phyloP scores from a whole-genome alignment of 228 moss, liverwort and hornwort species.

The Sphagnum magellanicum region DNA sequence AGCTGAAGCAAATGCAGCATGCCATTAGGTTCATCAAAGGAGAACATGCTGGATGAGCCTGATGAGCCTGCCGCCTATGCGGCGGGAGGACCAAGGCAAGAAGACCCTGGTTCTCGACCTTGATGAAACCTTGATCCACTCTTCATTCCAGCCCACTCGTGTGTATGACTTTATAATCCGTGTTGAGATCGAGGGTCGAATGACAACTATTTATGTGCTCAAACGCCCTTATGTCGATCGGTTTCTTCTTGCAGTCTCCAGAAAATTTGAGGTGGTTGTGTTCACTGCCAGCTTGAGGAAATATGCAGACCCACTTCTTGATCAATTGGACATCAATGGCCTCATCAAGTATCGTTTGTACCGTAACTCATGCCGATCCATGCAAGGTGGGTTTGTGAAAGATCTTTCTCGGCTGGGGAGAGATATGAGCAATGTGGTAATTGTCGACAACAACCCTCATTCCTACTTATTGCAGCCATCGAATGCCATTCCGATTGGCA shows the following conservation, averaged over 20 bases:
- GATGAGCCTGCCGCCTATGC: slow-evolving; percentile 76
- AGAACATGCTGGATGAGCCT: slow-evolving; percentile 38
- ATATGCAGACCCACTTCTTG: slow-evolving; percentile 85
- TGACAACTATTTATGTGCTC: slow-evolving; percentile 74
- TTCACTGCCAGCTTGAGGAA: slow-evolving; percentile 92
- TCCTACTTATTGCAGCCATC: slow-evolving; percentile 78
- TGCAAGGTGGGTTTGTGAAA: slow-evolving; percentile 93
- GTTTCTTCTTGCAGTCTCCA: slow-evolving; percentile 63
- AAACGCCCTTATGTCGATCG: slow-evolving; percentile 84
- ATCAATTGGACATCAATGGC: slow-evolving; percentile 55
- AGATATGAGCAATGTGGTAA: slow-evolving; percentile 59
- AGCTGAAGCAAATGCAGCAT: too few relatives aligned
- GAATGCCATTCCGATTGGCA: slow-evolving; percentile 84
- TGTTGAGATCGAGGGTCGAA: slow-evolving; percentile 81
- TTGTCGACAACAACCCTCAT: slow-evolving; percentile 91
- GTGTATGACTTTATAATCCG: slow-evolving; percentile 83
- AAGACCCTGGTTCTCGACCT: slow-evolving; percentile 89
- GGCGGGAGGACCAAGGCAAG: slow-evolving; percentile 71
- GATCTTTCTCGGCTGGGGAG: slow-evolving; percentile 75
- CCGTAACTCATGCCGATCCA: slow-evolving; percentile 71
- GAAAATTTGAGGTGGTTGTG: slow-evolving; percentile 71
- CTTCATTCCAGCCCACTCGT: slow-evolving; percentile 80
- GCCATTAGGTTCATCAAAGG: not conserved
- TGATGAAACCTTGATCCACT: slow-evolving; percentile 93
- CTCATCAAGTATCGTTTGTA: slow-evolving; percentile 61